Conservation (phyloP, 2,329 filamentous ascomycete genomes). For the Sporothrix pseudoabietina region DNA sequence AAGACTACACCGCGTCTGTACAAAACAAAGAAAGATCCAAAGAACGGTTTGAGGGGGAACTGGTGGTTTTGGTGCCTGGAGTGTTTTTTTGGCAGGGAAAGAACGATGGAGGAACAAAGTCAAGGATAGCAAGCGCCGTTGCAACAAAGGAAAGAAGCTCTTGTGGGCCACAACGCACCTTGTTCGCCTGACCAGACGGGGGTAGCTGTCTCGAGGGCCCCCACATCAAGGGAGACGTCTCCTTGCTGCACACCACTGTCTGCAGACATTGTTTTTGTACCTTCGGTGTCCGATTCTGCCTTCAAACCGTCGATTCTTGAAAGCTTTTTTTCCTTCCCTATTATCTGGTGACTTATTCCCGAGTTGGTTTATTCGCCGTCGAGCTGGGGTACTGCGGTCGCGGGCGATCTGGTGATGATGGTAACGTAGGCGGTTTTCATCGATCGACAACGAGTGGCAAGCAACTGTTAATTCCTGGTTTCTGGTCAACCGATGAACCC, state of each 20-base stretch:
- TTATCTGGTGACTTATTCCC: not conserved
- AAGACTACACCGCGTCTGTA: not conserved
- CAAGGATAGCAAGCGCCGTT: constrained; percentile 33
- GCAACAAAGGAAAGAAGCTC: constrained; percentile 15
- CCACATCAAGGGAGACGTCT: constrained; percentile 14
- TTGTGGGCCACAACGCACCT: constrained; percentile 24
- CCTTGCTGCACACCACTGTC: constrained; percentile 8
- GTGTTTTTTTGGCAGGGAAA: not conserved
- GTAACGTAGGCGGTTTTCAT: not conserved
- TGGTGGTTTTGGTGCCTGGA: not conserved
- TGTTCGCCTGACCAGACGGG: constrained; percentile 19
- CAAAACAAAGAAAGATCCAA: not conserved
- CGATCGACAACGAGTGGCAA: not conserved
- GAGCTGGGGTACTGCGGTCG: not conserved
- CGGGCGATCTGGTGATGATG: not conserved
- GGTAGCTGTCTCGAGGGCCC: constrained; percentile 16
- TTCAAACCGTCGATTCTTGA: not conserved
- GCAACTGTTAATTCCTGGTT: not conserved
- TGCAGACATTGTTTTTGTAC: not conserved
- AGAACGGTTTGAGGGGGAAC: not conserved
- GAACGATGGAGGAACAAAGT: not conserved
- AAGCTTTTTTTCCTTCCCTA: not conserved
- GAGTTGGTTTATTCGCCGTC: too few species aligned
- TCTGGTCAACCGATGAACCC: not conserved
- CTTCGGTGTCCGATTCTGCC: not conserved